Percentiles rank a stretch among this genome's conserved stretches.
These are phyloP conservation scores for Dujonia santamariae DNA, from an alignment of 1,139 yeast species.

Conservation along the genomic window DNA sequence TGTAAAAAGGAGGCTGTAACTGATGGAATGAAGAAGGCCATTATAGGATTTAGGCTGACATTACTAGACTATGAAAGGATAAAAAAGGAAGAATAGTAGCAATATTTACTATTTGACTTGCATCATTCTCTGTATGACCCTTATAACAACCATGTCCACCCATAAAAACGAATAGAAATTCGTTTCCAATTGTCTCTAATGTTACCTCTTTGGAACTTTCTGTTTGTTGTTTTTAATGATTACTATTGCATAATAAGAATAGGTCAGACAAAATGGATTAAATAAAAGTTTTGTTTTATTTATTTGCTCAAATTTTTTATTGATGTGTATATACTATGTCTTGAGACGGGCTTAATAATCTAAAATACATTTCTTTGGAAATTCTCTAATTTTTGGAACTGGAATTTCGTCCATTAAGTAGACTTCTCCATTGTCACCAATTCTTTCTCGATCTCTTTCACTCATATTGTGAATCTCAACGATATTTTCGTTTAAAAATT, in stretches of 20 bases:
- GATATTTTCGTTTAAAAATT: slow-evolving; percentile 53
- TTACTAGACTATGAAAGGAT: slow-evolving; percentile 17
- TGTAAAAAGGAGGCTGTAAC: slow-evolving; percentile 55
- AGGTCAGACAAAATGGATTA: too few species aligned
- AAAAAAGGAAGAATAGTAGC: slow-evolving; percentile 2
- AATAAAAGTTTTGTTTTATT: too few species aligned
- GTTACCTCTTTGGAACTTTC: too few species aligned
- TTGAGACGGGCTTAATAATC: slow-evolving; percentile 43
- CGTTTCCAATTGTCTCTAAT: too few species aligned
- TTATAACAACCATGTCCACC: too few species aligned
- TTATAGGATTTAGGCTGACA: slow-evolving; percentile 26
- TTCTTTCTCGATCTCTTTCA: slow-evolving; percentile 82
- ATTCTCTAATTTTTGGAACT: slow-evolving; percentile 56
- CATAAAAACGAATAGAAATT: too few species aligned
- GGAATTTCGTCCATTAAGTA: slow-evolving; percentile 75
- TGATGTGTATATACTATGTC: too few species aligned
- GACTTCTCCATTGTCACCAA: slow-evolving; percentile 84
- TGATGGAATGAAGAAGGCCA: slow-evolving; percentile 43
- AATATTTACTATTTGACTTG: neutral
- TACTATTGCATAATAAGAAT: too few species aligned
- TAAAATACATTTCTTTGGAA: slow-evolving; percentile 53
- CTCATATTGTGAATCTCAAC: slow-evolving; percentile 76
- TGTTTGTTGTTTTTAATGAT: too few species aligned
- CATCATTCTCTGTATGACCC: too few species aligned
- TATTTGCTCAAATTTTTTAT: too few species aligned